phyloP scores from a whole-genome alignment of 495 filamentous ascomycete species.

The Penicillium daleae region DNA sequence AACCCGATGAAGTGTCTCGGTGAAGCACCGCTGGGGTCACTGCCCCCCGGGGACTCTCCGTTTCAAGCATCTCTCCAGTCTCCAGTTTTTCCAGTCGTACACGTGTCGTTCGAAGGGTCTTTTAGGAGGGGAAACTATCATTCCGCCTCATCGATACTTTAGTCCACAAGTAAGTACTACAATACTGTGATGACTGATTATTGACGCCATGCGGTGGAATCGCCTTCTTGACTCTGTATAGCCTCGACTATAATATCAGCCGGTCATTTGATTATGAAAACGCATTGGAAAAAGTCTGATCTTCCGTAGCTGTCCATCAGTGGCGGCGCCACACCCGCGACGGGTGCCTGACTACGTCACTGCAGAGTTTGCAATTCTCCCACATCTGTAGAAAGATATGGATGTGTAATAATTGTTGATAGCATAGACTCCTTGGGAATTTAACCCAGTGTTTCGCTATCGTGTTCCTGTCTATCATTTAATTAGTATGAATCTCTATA shows the following conservation, averaged over 20 bases:
- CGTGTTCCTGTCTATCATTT: too few species aligned
- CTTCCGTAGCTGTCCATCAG: constrained; percentile 8
- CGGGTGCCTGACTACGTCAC: constrained; percentile 17
- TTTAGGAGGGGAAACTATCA: neutral
- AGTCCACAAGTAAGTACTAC: neutral
- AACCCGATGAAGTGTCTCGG: constrained; percentile 29
- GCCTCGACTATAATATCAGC: neutral
- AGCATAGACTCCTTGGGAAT: too few species aligned
- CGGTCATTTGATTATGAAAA: neutral
- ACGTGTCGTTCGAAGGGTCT: constrained; percentile 1
- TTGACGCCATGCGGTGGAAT: neutral
- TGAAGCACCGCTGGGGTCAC: constrained; percentile 15
- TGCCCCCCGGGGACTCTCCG: constrained; percentile 12
- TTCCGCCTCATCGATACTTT: neutral
- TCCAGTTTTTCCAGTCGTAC: neutral
- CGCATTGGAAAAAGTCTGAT: neutral
- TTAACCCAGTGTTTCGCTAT: too few species aligned
- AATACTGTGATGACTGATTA: neutral
- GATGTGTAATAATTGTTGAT: too few species aligned
- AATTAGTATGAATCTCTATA: neutral
- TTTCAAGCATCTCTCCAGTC: constrained; percentile 1
- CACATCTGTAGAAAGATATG: neutral
- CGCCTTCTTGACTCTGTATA: neutral
- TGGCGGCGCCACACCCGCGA: constrained; percentile 31
- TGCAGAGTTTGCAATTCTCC: constrained; percentile 22